Base-by-base conservation (phyloP, 2,329 filamentous ascomycete species). In the Chaetothyriales sp. region DNA sequence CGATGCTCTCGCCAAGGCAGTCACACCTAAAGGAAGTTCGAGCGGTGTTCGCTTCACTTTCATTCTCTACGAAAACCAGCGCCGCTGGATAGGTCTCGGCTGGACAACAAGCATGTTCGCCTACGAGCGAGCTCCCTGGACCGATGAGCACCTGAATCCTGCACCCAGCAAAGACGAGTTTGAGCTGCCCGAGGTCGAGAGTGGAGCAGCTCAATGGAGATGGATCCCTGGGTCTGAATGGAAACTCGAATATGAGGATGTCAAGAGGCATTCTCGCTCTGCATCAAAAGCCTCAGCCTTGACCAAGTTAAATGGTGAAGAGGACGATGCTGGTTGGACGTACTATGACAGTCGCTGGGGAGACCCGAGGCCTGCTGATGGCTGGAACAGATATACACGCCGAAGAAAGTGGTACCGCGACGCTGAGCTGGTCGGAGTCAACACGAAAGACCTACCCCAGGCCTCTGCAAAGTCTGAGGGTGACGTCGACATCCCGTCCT, bases 341-440 rank as follows among this genome's bases (percentile, higher is more conserved):
- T 98, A 92, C 66, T 98, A 95, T 64, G 92, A 98, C 63, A 96
- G 90, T 65, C 95, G 93, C 83, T 98, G 92, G 92, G 83, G 88
- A 64, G 84, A 86, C 59, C 89, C 89, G 18, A 83, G 85, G 15
- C 78, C 87, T 53, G 86, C 86, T 2, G 92, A 98, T 61, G 86
- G 89, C 49, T 98, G 92, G 92, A 86, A 86, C 43, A 81, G 87
- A 51, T 98, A 94, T 75, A 98, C 92, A 0, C 79, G 92, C 12
- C 80, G 92, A 19, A 74, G 92, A 55, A 95, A 96, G 68, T 98
- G 92, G 92, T 92, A 87, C 63, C 84, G 92, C 42, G 92, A 96
- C 63, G 92, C 92, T 8, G 92, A 98, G 69, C 77, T 98, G 2
- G 86, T 95, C 32, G 92, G 98, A 63, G 70, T 83, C 8, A 18